These are phyloP conservation scores for Teunomyces funiuensis DNA, from an alignment of 805 yeast genomes.

Conservation along the genomic window DNA sequence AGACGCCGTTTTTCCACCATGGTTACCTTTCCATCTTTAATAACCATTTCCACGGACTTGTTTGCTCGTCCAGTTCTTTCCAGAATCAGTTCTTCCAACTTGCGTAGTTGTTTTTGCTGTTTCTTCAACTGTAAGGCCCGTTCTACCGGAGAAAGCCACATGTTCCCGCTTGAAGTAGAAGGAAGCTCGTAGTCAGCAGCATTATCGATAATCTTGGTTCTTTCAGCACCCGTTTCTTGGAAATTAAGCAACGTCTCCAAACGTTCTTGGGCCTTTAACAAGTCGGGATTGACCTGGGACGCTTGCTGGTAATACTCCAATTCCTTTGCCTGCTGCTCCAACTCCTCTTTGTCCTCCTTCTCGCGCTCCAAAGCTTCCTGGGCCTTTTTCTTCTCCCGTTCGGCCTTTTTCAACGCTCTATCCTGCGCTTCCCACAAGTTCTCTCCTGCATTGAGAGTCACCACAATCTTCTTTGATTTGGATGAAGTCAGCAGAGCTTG, in stretches of 20 bases:
- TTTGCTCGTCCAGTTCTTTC: slow-evolving; percentile 70
- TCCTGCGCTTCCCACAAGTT: slow-evolving; percentile 72
- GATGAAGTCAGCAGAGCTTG: slow-evolving; percentile 11
- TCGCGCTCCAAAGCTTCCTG: slow-evolving; percentile 21
- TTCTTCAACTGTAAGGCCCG: slow-evolving; percentile 82
- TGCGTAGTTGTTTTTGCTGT: slow-evolving; percentile 75
- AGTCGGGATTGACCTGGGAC: slow-evolving; percentile 52
- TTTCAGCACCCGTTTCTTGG: slow-evolving; percentile 83
- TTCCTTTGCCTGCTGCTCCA: slow-evolving; percentile 43
- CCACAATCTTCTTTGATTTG: slow-evolving; percentile 40
- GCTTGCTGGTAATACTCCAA: slow-evolving; percentile 43
- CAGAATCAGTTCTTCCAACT: slow-evolving; percentile 57
- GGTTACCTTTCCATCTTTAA: slow-evolving; percentile 76
- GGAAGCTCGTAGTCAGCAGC: slow-evolving; percentile 85
- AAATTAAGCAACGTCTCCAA: slow-evolving; percentile 72
- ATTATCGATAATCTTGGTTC: slow-evolving; percentile 90
- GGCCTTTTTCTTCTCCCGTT: slow-evolving; percentile 36
- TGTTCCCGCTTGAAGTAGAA: slow-evolving; percentile 43
- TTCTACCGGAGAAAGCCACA: slow-evolving; percentile 88
- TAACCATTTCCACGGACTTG: slow-evolving; percentile 72
- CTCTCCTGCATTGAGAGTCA: slow-evolving; percentile 57
- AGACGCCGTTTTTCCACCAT: slow-evolving; percentile 47
- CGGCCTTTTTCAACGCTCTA: slow-evolving; percentile 57
- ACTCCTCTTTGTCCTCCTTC: slow-evolving; percentile 28
- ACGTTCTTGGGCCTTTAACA: slow-evolving; percentile 68